Evolutionary conservation across 495 filamentous ascomycete genomes (phyloP), one percentile per base, ranked within the genome.

Genomic region (Amphirosellinia nigrospora): DNA sequence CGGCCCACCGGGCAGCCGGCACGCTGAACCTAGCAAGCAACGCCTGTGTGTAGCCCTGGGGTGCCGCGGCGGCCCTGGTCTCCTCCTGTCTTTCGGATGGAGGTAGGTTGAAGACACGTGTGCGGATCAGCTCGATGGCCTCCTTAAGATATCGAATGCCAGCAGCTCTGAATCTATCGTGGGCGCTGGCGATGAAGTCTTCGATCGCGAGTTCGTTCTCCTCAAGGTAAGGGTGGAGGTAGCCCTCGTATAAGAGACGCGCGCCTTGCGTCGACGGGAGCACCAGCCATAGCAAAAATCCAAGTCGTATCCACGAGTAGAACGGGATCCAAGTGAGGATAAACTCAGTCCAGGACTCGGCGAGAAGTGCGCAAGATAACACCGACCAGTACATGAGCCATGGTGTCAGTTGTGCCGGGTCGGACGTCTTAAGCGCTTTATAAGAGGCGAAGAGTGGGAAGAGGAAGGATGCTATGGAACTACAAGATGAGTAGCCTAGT

Each of bases 321-420:
- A 98, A 97, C 41, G 96, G 96, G 66, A 98, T 82, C 93, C 93
- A 98, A 78, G 86, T 84, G 46, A 98, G 85, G 77, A 98, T 88
- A 81, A 93, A 97, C 64, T 89, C 88, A 26, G 89, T 89, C 91
- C 93, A 97, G 41, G 91, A 93, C 81, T 98, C 96, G 82, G 92
- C 87, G 73, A 96, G 87, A 70, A 93, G 82, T 64, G 92, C 88
- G 82, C 91, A 90, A 48, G 93, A 91, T 58, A 98, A 85, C 36
- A 97, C 93, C 55, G 97, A 93, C 93, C 94, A 99, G 86, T 98
- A 99, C 91, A 98, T 98, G 63, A 99, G 87, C 96, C 96, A 99
- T 94, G 96, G 96, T 71, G 93, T 92, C 34, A 98, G 86, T 76
- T 95, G 92, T 39, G 93, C 89, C 19, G 95, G 95, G 80, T 97